phyloP scores from a whole-genome alignment of 441 rosid species.

The Adansonia gregorii region DNA sequence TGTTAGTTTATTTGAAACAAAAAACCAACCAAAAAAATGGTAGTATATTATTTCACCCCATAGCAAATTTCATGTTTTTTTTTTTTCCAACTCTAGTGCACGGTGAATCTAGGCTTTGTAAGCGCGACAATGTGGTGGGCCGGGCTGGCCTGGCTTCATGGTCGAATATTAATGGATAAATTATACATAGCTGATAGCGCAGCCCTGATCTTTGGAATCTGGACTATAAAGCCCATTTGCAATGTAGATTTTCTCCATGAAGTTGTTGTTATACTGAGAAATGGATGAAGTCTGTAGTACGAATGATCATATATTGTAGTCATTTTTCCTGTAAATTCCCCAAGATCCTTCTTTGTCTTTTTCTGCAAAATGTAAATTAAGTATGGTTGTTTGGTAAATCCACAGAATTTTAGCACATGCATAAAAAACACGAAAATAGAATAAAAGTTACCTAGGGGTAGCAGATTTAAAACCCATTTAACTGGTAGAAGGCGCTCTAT shows the following conservation, averaged over 20 bases:
- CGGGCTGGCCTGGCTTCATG: neutral
- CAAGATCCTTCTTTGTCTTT: neutral
- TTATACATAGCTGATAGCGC: neutral
- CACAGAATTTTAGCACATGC: too few relatives aligned
- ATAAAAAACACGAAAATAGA: too few relatives aligned
- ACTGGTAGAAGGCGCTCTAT: neutral
- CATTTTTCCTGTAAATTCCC: neutral
- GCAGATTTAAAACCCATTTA: neutral
- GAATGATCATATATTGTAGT: neutral
- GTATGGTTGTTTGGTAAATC: neutral
- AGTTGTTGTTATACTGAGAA: neutral
- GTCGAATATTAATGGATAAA: neutral
- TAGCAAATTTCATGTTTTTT: neutral
- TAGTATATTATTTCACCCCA: neutral
- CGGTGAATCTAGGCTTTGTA: neutral
- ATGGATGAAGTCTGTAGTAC: neutral
- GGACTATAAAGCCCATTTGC: neutral
- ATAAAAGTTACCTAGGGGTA: neutral
- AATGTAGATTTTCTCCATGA: constrained; percentile 1
- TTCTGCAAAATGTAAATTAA: neutral
- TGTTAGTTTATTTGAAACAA: neutral
- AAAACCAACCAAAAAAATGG: neutral
- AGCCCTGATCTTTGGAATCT: neutral
- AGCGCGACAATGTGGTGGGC: neutral
- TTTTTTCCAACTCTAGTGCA: neutral